These are phyloP conservation scores for Aspergillus ochraceus DNA, from an alignment of 2,329 filamentous ascomycete genomes.

Conservation along the genomic window DNA sequence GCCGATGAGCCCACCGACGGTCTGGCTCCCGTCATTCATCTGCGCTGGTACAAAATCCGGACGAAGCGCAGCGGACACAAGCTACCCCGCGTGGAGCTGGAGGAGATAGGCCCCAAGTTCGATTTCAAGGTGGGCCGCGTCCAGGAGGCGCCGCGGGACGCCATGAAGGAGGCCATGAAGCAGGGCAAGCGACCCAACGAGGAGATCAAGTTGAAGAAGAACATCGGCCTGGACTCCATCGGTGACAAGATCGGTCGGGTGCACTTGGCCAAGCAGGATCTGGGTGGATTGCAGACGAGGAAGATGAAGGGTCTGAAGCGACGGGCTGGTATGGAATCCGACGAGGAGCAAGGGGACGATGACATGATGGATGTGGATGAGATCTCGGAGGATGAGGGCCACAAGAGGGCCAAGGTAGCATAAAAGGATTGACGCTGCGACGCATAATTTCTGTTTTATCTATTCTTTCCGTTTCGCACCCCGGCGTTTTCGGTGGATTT, in stretches of 20 bases:
- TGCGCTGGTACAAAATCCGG: slow-evolving; percentile 81
- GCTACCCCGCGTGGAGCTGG: slow-evolving; percentile 85
- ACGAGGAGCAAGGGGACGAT: slow-evolving; percentile 52
- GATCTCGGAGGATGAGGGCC: slow-evolving; percentile 35
- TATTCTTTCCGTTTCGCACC: slow-evolving; percentile 13
- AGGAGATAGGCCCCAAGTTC: slow-evolving; percentile 93
- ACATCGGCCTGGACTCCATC: slow-evolving; percentile 84
- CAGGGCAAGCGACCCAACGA: slow-evolving; percentile 66
- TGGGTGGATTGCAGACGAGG: slow-evolving; percentile 82
- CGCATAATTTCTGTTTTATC: slow-evolving; percentile 24
- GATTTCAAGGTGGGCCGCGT: slow-evolving; percentile 84
- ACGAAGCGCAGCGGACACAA: slow-evolving; percentile 86
- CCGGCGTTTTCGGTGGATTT: slow-evolving; percentile 18
- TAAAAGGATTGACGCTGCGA: slow-evolving; percentile 23
- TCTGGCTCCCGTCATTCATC: slow-evolving; percentile 50
- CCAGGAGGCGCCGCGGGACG: slow-evolving; percentile 72
- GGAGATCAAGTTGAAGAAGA: slow-evolving; percentile 79
- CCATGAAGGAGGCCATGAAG: slow-evolving; percentile 88
- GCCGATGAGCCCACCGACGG: slow-evolving; percentile 63
- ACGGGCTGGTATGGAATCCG: slow-evolving; percentile 62
- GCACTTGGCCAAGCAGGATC: slow-evolving; percentile 86
- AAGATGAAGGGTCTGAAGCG: slow-evolving; percentile 99
- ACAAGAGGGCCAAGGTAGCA: slow-evolving; percentile 34
- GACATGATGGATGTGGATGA: slow-evolving; percentile 51
- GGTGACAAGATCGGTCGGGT: slow-evolving; percentile 96